phyloP scores from a whole-genome alignment of 805 yeast genomes.

The Wickerhamiella dianesei region DNA sequence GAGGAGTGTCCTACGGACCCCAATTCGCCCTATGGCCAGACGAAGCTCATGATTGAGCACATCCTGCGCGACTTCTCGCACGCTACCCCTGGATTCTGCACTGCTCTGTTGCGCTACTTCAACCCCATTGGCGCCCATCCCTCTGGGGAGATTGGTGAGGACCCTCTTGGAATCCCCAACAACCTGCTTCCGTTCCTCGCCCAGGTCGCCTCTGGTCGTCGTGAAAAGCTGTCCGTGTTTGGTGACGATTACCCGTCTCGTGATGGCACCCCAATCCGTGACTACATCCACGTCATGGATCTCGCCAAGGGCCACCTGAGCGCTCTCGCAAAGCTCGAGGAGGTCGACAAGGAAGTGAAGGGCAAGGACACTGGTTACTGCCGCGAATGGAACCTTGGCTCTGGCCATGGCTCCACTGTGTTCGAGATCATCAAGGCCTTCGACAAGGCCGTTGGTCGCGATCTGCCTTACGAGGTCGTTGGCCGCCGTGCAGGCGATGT shows the following conservation, averaged over 20 bases:
- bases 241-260: constrained; percentile 58
- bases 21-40: constrained; percentile 64
- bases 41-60: constrained; percentile 54
- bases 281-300: constrained; percentile 70
- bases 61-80: constrained; percentile 41
- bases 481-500: constrained; percentile 69
- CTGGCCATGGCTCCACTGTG: constrained; percentile 71
- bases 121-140: constrained; percentile 84
- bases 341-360: constrained; percentile 10
- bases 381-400: constrained; percentile 74
- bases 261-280: constrained; percentile 74
- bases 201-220: constrained; percentile 62
- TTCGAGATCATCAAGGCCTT: constrained; percentile 56
- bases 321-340: constrained; percentile 44
- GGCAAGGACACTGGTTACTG: constrained; percentile 33
- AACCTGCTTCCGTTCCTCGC: constrained; percentile 63
- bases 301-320: constrained; percentile 66
- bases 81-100: constrained; percentile 26
- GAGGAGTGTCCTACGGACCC: constrained; percentile 66
- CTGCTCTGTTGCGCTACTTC: constrained; percentile 61
- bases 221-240: constrained; percentile 51
- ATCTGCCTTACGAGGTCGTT: constrained; percentile 50
- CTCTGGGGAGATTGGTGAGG: constrained; percentile 68
- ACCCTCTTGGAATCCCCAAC: constrained; percentile 65
- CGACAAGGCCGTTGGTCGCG: constrained; percentile 47